Percentiles rank a stretch among this genome's conserved stretches.
Evolutionary conservation across 1,139 yeast genomes (phyloP).

Genomic region (Zygosaccharomyces sapae): DNA sequence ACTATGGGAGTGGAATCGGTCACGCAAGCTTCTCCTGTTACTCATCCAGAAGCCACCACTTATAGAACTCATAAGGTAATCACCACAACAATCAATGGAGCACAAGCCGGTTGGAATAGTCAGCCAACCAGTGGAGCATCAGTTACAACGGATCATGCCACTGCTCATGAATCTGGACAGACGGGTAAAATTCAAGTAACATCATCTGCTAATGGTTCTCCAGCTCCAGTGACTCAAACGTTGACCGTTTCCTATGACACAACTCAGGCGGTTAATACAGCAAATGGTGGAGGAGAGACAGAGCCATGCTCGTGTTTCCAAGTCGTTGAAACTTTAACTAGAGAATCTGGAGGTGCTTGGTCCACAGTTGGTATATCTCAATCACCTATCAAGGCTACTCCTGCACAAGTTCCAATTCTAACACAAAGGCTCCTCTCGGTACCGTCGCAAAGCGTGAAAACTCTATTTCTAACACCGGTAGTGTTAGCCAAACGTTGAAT

Average conservation of each 20-base stretch:
- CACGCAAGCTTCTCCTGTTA: background rate
- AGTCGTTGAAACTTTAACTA: conserved; percentile 4
- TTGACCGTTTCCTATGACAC: conserved; percentile 1
- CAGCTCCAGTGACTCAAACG: conserved; percentile 1
- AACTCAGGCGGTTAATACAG: conserved; percentile 3
- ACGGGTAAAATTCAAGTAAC: background rate
- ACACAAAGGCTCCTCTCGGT: background rate
- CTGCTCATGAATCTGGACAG: background rate
- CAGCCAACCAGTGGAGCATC: background rate
- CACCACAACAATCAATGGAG: conserved; percentile 17
- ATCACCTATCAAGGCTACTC: background rate
- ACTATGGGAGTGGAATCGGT: too few relatives aligned
- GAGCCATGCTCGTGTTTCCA: conserved; percentile 4
- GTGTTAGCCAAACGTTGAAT: background rate
- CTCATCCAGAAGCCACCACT: background rate
- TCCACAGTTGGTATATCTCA: conserved; percentile 3
- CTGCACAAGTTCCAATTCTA: background rate
- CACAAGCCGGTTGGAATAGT: conserved; percentile 11
- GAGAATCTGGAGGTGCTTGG: conserved; percentile 3
- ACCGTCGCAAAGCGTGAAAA: conserved; percentile 4
- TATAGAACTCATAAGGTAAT: conserved; percentile 15
- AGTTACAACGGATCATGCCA: background rate
- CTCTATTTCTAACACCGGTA: background rate
- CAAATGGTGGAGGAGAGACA: background rate
- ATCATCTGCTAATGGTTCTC: background rate